Base-by-base conservation (phyloP, 805 yeast genomes). In the Candida adriatica region DNA sequence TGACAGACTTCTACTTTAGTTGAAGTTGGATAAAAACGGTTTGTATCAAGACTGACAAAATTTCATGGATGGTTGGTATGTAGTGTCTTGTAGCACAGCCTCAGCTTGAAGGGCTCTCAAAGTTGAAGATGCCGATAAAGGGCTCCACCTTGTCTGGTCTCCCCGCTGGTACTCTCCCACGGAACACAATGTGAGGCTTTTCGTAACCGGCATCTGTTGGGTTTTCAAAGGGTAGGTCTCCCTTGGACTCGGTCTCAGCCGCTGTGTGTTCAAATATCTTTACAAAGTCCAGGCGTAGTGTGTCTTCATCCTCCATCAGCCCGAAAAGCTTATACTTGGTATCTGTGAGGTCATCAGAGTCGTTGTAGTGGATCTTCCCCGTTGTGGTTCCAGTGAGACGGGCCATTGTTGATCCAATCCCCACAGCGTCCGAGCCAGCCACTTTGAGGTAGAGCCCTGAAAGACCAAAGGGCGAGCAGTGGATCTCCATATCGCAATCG, bases 371-470 rank as follows among this genome's bases (percentile, higher is more conserved):
- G 6, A 70, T 56, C 31, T 53, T 53, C 2, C 77, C 77, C 18
- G 56, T 60, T 14, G 73, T 66, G 6, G 64, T 55, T 6, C 76
- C 76, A 0, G 75, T 68, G n/a, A 70, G 59, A 24, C 71, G 53
- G 6, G 75, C 75, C 75, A 70, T 68, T 13, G 75, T 69, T 8
- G 72, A 64, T 4, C 77, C 77, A 6, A 70, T 66, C 0, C 77
- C 77, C 52, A 70, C 66, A 6, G 69, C 55, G 29, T 68, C 66
- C 1, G 71, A 64, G 7, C 67, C 74, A 6, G 54, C 57, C 11
- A 70, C 56, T 36, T 68, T 68, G 24, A 70, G 57, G 46, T 69
- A 70, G 8, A 70, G 46, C 10, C 76, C 76, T 21, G 70, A 60
- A 14, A 70, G 58, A 10, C 77, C 77, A 45, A 70, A 70, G 3